These are phyloP conservation scores for Lentithecium fluviatile DNA, from an alignment of 495 filamentous ascomycete genomes.

Conservation along the genomic window DNA sequence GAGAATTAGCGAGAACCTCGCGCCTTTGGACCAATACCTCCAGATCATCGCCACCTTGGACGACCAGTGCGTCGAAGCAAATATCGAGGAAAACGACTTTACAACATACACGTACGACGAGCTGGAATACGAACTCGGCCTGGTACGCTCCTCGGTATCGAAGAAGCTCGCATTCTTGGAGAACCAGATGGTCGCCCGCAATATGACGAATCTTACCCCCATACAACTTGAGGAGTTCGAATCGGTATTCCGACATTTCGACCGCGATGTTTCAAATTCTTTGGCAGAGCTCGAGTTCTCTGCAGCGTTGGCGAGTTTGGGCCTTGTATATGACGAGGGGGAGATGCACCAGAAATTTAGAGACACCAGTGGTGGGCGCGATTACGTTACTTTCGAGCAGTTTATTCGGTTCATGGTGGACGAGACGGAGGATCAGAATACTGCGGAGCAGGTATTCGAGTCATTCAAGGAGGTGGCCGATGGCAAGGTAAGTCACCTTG, in stretches of 20 bases:
- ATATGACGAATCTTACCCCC: constrained; percentile 97
- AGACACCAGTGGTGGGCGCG: constrained; percentile 69
- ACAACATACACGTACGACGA: constrained; percentile 98
- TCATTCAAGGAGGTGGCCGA: constrained; percentile 95
- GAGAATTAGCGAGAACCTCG: constrained; percentile 73
- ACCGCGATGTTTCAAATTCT: constrained; percentile 86
- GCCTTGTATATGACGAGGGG: constrained; percentile 88
- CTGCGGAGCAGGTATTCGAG: constrained; percentile 96
- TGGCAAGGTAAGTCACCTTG: constrained; percentile 67
- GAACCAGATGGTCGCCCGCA: constrained; percentile 93
- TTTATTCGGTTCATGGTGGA: constrained; percentile 99
- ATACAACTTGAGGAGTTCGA: constrained; percentile 99
- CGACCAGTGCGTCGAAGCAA: constrained; percentile 88
- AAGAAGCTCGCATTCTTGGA: constrained; percentile 97
- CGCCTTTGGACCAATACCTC: constrained; percentile 84
- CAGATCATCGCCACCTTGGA: constrained; percentile 78
- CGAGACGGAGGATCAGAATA: constrained; percentile 97
- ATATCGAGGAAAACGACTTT: constrained; percentile 98
- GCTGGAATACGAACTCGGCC: constrained; percentile 84
- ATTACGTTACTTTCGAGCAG: constrained; percentile 91
- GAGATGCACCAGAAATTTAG: constrained; percentile 94
- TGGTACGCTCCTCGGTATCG: constrained; percentile 84
- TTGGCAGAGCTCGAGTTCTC: constrained; percentile 95
- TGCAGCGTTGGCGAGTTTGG: constrained; percentile 87
- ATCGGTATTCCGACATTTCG: constrained; percentile 95